A percentile compares a stretch with the other conserved stretches of the same genome.
phyloP scores from a whole-genome alignment of 2,329 filamentous ascomycete species.

The Ascomycota sp. region DNA sequence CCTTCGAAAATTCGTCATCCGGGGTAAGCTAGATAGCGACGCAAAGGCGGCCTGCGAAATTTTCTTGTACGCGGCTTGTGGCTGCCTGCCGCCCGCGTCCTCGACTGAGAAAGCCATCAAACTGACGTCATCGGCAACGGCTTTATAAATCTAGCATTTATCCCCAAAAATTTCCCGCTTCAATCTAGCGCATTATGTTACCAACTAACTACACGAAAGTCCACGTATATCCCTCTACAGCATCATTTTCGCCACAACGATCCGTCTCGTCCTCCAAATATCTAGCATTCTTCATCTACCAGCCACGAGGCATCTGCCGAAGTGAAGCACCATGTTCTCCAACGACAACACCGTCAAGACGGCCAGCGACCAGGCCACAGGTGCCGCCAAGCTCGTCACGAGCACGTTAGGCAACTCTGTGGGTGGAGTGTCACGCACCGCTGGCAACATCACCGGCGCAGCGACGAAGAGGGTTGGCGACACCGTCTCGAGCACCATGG shows the following conservation, averaged over 20 bases:
- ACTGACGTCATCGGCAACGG: too few species aligned
- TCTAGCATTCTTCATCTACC: too few species aligned
- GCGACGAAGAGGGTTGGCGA: conserved; percentile 35
- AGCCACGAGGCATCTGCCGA: not conserved
- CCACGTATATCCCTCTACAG: too few species aligned
- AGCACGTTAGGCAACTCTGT: conserved; percentile 19
- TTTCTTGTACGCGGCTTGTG: not conserved
- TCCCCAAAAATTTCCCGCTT: not conserved
- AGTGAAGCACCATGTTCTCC: conserved; percentile 2
- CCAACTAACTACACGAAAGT: too few species aligned
- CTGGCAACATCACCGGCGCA: conserved; percentile 24
- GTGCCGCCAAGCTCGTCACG: conserved; percentile 18
- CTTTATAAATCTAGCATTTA: too few species aligned
- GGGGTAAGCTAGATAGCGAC: too few species aligned
- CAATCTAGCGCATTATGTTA: not conserved
- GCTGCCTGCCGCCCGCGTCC: not conserved
- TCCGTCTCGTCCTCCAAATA: too few species aligned
- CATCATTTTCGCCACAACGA: too few species aligned
- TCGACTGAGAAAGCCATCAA: not conserved
- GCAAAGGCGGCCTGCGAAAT: too few species aligned
- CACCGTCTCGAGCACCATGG: conserved; percentile 31
- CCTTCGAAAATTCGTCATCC: not conserved
- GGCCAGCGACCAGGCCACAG: conserved; percentile 11
- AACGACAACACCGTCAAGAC: conserved; percentile 4
- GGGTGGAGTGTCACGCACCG: conserved; percentile 18